Evolutionary conservation across 2,329 filamentous ascomycete species (phyloP).

Genomic region (Alternaria brassicae): DNA sequence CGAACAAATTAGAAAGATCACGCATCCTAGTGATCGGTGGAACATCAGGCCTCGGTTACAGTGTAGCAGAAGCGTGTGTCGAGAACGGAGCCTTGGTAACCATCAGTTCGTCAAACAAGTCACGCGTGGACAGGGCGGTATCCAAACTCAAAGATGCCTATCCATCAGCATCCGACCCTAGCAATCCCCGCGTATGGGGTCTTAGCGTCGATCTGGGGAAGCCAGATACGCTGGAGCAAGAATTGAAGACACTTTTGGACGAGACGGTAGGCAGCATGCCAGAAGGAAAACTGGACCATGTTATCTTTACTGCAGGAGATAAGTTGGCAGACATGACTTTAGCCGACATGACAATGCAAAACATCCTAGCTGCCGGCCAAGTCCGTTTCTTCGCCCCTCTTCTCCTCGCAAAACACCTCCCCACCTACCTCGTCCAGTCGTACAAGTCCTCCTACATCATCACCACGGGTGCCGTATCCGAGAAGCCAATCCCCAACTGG

Average conservation of each 20-base stretch:
- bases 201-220: conserved; percentile 59
- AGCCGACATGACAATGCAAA: conserved; percentile 45
- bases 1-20: conserved; percentile 56
- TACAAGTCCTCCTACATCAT: conserved; percentile 61
- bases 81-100: conserved; percentile 64
- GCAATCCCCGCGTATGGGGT: conserved; percentile 50
- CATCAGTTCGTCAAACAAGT: conserved; percentile 65
- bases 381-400: conserved; percentile 61
- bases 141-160: conserved; percentile 54
- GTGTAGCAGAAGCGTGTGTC: conserved; percentile 65
- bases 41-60: conserved; percentile 68
- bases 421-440: conserved; percentile 53
- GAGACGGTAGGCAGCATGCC: conserved; percentile 40
- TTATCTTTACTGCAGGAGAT: conserved; percentile 65
- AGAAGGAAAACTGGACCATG: conserved; percentile 59
- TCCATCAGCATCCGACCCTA: conserved; percentile 41
- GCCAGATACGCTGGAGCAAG: conserved; percentile 55
- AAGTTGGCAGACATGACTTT: conserved; percentile 52
- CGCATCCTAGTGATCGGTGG: conserved; percentile 69
- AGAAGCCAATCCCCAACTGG: conserved; percentile 62
- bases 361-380: conserved; percentile 54
- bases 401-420: conserved; percentile 60
- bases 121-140: conserved; percentile 59
- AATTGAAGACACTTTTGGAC: conserved; percentile 57
- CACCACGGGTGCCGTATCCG: conserved; percentile 61